Base-by-base conservation (phyloP, 2,329 filamentous ascomycete species). In the Curvularia sp. region DNA sequence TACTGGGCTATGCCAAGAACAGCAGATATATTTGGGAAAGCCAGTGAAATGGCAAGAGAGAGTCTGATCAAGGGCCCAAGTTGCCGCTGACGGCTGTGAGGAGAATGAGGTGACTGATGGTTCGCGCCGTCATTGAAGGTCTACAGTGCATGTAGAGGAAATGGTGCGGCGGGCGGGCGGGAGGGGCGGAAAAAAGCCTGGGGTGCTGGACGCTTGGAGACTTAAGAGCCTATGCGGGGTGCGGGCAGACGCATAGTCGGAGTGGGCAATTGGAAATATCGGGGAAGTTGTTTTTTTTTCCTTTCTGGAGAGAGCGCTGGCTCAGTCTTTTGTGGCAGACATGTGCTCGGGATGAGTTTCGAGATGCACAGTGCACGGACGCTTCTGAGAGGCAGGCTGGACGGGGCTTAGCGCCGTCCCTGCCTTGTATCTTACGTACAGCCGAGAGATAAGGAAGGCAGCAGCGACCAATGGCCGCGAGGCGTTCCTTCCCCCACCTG, bases 101-200 rank as follows among this genome's bases (percentile, higher is more conserved):
- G 63, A 78, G 77, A 47, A 79, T 76, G 68, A 79, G 76, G 64
- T 78, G 75, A 69, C 75, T 69, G 65, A 76, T 77, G 69, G 70
- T 77, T 68, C 74, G 74, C 68, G 74, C 73, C 66, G 77, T 79
- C 77, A 79, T 79, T 78, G 75, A 77, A 72, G 63, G 68, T 64
- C 63, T 63, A 64, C 62, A 56, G 39, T 49, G 32, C 49, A 51
- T 57, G 57, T 41, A 47, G 58, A 42, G 53, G 50, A 49, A 45
- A 49, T 45, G 50, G 64, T 36, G 32, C 46, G 38, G 48, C 32
- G 38, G 38, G 50, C 57, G 46, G 54, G 61, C 54, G 66, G 64
- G 55, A 59, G 19, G 34, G 56, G 47, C 59, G 66, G 64, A 56
- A 60, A 49, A 51, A 56, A 50, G 58, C 52, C 62, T 53, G 55